Evolutionary conservation across 345 rosid genomes (phyloP), one percentile per base, ranked within the genome.

Genomic region (Erucastrum elatum): DNA sequence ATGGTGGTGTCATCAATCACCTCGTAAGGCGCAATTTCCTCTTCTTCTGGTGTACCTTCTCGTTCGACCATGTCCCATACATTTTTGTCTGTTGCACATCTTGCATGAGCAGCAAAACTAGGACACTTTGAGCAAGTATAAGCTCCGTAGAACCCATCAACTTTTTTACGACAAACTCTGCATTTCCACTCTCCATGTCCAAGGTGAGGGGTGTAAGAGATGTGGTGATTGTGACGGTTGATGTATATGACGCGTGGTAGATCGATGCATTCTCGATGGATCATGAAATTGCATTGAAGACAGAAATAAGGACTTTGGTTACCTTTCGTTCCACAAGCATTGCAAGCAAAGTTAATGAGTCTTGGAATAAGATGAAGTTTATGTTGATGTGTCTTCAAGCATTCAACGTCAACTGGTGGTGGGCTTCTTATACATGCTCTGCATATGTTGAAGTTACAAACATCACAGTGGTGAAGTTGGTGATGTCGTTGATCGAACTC

Each of bases 1-100:
- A 75, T 75, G 0, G 51, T 67, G 9, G 1, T 4, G 7, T 8
- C 73, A 59, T 76, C 68, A 59, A 76, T 31, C 61, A 16, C 68
- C 74, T 41, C 51, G 17, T 68, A 76, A 7, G 62, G 74, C 2
- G 26, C n/a, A 12, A 25, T 2, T 39, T 26, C 29, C 9, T 66
- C 67, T 4, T 67, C 79, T 8, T 39, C 46, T 8, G 12, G 10
- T 39, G 46, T 39, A 11, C 46, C 12, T 39, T 39, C 46, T 9
- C 46, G 12, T 39, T 39, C 46, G 2, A 39, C 10, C 46, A 39
- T 39, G 46, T 39, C 46, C 46, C 46, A 39, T 39, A 39, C 46
- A 39, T 39, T 12, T 8, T 12, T 39, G 8, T 12, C 9, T 39
- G 46, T 39, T 39, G 46, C 46, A 8, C 46, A 39, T 39, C 46